Base-by-base conservation (phyloP, 768 basidiomycete genomes). In the Asterophora parasitica region DNA sequence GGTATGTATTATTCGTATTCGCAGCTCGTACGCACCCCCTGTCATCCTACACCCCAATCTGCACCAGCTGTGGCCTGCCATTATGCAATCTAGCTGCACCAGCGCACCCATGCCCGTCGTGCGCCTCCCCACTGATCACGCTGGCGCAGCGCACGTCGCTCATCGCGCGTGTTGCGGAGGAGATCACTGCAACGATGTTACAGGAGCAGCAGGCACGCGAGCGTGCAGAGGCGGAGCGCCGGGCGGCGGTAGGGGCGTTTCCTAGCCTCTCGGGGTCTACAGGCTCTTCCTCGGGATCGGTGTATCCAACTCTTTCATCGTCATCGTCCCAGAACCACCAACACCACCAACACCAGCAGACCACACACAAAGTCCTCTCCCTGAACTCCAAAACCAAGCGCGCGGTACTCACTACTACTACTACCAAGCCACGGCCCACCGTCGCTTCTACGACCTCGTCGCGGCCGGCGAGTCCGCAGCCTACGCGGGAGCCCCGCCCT, bases 81-180 rank as follows among this genome's bases (percentile, higher is more conserved):
- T 63, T 86, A 3, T 88, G 85, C 58, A 56, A 60, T 0, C 50
- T 83, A 44, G 83, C 85, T 50, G 67, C 63, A 0, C 82, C 84
- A 2, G 58, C 77, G 45, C 65, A 71, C 42, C 65, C 71, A 2
- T 85, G 83, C 55, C 80, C 84, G 0, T 72, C 73, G 47, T 86
- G 85, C 54, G 42, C 60, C 3, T 54, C 64, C 0, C 47, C 63
- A 0, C 59, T 86, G 7, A 58, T 79, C 31, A 59, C 70, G 2
- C 41, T 50, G 4, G 39, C 59, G 1, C 65, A 59, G 9, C 68
- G 67, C 6, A 58, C 55, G 12, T 50, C 63, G 2, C 65, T 85
- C 32, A 52, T 78, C 15, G 50, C 55, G n/a, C 65, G 65, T 34
- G 55, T 86, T 11, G 74, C 78, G 16, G 49, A 52, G 0, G 70